A percentile compares a stretch with the other conserved stretches of the same genome.
phyloP scores from a whole-genome alignment of 2,329 filamentous ascomycete species.

The Aspergillus japonicus region DNA sequence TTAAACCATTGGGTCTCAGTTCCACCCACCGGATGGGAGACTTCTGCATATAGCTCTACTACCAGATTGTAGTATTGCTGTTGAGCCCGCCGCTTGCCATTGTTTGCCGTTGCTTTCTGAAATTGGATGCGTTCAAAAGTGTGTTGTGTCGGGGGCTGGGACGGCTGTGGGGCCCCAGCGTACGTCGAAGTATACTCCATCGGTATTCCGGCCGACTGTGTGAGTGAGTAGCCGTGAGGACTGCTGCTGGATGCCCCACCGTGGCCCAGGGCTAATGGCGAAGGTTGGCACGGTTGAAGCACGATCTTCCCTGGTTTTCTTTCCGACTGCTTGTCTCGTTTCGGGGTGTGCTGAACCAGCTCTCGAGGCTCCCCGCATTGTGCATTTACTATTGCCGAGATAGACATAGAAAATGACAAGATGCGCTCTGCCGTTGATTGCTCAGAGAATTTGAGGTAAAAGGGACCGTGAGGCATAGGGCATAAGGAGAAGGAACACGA shows the following conservation, averaged over 20 bases:
- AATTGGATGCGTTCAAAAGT: slow-evolving; percentile 90
- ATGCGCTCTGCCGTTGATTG: slow-evolving; percentile 55
- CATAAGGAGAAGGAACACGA: slow-evolving; percentile 72
- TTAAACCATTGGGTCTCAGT: slow-evolving; percentile 62
- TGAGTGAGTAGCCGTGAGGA: slow-evolving; percentile 27
- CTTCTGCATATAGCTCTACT: slow-evolving; percentile 75
- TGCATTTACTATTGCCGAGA: slow-evolving; percentile 78
- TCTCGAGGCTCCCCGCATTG: slow-evolving; percentile 74
- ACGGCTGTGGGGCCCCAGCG: slow-evolving; percentile 29
- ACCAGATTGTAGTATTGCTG: slow-evolving; percentile 94
- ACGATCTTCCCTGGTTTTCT: slow-evolving; percentile 69
- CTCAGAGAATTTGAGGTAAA: slow-evolving; percentile 55
- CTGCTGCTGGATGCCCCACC: slow-evolving; percentile 21
- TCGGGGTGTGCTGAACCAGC: slow-evolving; percentile 86
- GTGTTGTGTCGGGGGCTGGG: slow-evolving; percentile 49
- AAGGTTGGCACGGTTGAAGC: slow-evolving; percentile 65
- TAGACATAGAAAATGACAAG: slow-evolving; percentile 75
- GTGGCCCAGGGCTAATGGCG: slow-evolving; percentile 38
- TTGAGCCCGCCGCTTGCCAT: slow-evolving; percentile 82
- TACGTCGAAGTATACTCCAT: slow-evolving; percentile 38
- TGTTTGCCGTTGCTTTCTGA: slow-evolving; percentile 91
- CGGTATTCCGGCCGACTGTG: slow-evolving; percentile 27
- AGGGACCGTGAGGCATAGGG: slow-evolving; percentile 58
- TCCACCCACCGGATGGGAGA: slow-evolving; percentile 47
- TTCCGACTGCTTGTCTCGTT: slow-evolving; percentile 83